A percentile compares a stretch with the other conserved stretches of the same genome.
These are phyloP conservation scores for Xylaria intraflava DNA, from an alignment of 495 filamentous ascomycete species.

Conservation along the genomic window DNA sequence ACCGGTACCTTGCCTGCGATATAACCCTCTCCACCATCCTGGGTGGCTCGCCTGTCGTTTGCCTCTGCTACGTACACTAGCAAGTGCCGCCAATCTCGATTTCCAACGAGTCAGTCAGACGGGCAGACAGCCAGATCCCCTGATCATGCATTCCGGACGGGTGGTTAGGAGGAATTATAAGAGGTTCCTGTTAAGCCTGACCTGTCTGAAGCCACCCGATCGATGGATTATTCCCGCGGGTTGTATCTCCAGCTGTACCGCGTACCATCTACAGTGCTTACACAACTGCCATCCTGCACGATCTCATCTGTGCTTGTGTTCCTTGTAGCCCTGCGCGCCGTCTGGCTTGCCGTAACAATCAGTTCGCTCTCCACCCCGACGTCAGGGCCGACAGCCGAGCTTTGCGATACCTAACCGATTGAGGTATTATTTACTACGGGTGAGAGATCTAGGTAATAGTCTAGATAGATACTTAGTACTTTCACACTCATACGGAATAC, in stretches of 20 bases:
- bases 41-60: neutral
- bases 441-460: too few relatives aligned
- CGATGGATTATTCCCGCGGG: too few relatives aligned
- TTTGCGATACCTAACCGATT: constrained; percentile 8
- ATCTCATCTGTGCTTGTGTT: constrained; percentile 8
- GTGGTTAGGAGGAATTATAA: neutral
- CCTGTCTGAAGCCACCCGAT: constrained; percentile 10
- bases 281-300: constrained; percentile 7
- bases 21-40: constrained; percentile 13
- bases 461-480: too few relatives aligned
- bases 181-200: too few relatives aligned
- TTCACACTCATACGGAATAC: too few relatives aligned
- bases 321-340: neutral
- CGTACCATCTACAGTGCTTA: neutral
- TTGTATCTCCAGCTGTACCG: neutral
- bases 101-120: neutral
- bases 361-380: neutral
- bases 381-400: constrained; percentile 8
- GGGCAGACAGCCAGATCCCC: constrained; percentile 6
- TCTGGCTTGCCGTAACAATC: neutral
- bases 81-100: constrained; percentile 2
- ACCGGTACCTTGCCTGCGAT: too few relatives aligned
- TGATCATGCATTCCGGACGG: constrained; percentile 11
- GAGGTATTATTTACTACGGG: neutral
- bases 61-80: neutral